Base-by-base conservation (phyloP, 2,329 filamentous ascomycete genomes). In the Aaosphaeria pasadenensis region DNA sequence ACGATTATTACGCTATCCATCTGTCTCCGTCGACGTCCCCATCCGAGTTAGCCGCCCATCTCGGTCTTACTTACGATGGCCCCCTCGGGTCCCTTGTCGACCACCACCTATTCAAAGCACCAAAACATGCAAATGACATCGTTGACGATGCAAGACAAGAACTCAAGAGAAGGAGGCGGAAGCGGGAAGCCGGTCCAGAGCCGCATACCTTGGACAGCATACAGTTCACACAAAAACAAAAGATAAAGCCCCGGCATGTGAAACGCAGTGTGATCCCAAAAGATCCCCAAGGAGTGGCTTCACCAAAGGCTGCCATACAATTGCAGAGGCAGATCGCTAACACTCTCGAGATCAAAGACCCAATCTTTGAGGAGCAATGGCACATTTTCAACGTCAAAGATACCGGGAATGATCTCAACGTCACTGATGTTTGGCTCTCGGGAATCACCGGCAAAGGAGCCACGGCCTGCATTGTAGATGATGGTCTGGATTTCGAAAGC, bases 401-500 rank as follows among this genome's bases (percentile, higher is more conserved):
- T 59, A 67, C 84, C 1, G 92, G 91, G 5, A 89, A 97, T 71
- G 94, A 99, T 67, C 82, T 99, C 63, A 99, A 99, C 62, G 91
- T 97, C n/a, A 95, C 91, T 0, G 90, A 86, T 9, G 80, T 97
- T 5, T 99, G 94, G 94, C 68, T 89, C 59, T 84, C 94, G 58
- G 92, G 91, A 4, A 86, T 96, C 48, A 97, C 92, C 0, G 94
- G 94, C 46, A 83, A 89, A 60, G 92, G 92, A 52, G 82, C 88
- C 13, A 96, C 89, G 1, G 90, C 95, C 2, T 92, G 92, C 46
- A 94, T 99, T 58, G 89, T 99, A 4, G 94, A 99, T 63, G 94
- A 99, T 71, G 94, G 94, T 0, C 72, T 99, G 56, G 94, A 99
- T 64, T 94, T 99, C 87, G 83, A 95, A 73, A 97, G 91, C 74